phyloP scores from a whole-genome alignment of 2,329 filamentous ascomycete species.

The Cladophialophora immunda region DNA sequence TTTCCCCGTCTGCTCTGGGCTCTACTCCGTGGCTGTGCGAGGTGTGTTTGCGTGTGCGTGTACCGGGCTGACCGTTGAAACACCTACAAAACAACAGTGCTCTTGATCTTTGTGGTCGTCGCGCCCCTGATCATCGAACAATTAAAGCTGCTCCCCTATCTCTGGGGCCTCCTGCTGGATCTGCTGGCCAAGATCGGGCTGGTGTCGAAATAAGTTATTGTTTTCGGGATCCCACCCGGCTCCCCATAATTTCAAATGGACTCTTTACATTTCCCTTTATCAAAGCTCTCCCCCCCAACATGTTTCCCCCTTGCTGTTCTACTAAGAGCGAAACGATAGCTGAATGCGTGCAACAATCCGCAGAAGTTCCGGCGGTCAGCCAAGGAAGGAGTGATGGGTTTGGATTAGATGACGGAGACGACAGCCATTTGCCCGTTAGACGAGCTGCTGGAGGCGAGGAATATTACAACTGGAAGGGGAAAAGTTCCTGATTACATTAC shows the following conservation, averaged over 20 bases:
- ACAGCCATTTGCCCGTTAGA: neutral
- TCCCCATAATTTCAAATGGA: neutral
- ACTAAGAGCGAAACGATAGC: too few relatives aligned
- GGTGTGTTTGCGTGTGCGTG: too few relatives aligned
- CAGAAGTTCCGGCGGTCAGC: too few relatives aligned
- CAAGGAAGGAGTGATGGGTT: neutral
- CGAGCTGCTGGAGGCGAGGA: neutral
- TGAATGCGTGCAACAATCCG: too few relatives aligned
- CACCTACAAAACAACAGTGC: slow-evolving; percentile 52
- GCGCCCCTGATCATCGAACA: slow-evolving; percentile 64
- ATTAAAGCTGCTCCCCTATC: slow-evolving; percentile 55
- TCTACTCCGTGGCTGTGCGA: too few relatives aligned
- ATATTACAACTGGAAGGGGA: neutral
- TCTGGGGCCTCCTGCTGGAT: slow-evolving; percentile 48
- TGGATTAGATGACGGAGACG: neutral
- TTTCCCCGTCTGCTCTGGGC: neutral
- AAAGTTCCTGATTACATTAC: neutral
- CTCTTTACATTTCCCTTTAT: neutral
- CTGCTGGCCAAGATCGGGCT: slow-evolving; percentile 37
- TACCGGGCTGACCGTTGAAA: too few relatives aligned
- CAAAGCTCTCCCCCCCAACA: too few relatives aligned
- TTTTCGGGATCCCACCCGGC: neutral
- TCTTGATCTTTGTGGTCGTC: slow-evolving; percentile 70
- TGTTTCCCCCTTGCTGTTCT: too few relatives aligned
- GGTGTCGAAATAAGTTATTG: slow-evolving; percentile 29